These are phyloP conservation scores for Nannizziopsis barbatae DNA, from an alignment of 2,329 filamentous ascomycete species.

Conservation along the genomic window DNA sequence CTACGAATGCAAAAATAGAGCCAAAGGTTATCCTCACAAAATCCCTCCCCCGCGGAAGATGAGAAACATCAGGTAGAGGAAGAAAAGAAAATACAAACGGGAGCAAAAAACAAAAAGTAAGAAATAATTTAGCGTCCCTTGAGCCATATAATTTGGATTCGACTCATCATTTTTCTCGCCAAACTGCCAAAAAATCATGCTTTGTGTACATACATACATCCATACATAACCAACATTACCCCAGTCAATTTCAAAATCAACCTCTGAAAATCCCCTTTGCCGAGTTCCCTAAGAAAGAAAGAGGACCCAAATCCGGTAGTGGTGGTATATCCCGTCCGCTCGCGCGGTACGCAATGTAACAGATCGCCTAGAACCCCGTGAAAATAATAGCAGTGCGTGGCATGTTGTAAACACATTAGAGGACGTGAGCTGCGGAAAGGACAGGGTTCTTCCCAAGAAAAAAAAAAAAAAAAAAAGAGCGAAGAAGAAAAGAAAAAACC, in stretches of 20 bases:
- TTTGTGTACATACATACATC: neutral
- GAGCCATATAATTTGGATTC: too few relatives aligned
- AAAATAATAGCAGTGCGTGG: neutral
- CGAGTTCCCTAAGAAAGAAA: constrained; percentile 14
- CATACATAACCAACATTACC: neutral
- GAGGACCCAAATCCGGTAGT: constrained; percentile 7
- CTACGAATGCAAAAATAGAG: too few relatives aligned
- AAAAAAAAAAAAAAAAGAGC: constrained; percentile 13
- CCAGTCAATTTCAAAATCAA: neutral
- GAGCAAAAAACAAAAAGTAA: constrained; percentile 3
- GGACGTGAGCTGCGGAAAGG: constrained; percentile 16
- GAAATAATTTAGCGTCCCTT: constrained; percentile 3
- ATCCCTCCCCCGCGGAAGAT: too few relatives aligned
- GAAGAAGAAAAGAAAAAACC: constrained; percentile 3
- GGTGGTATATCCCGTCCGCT: constrained; percentile 13
- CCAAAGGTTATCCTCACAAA: too few relatives aligned
- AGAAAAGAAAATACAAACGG: neutral
- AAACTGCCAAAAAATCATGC: neutral
- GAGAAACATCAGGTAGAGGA: neutral
- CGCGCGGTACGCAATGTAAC: constrained; percentile 16
- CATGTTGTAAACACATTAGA: neutral
- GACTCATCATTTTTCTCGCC: too few relatives aligned
- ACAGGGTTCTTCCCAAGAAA: constrained; percentile 6
- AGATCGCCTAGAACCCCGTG: constrained; percentile 8
- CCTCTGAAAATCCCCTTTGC: constrained; percentile 4